These are phyloP conservation scores for Globisporangium acanthophoron DNA, from an alignment of 352 stramenopile species.

Conservation along the genomic window DNA sequence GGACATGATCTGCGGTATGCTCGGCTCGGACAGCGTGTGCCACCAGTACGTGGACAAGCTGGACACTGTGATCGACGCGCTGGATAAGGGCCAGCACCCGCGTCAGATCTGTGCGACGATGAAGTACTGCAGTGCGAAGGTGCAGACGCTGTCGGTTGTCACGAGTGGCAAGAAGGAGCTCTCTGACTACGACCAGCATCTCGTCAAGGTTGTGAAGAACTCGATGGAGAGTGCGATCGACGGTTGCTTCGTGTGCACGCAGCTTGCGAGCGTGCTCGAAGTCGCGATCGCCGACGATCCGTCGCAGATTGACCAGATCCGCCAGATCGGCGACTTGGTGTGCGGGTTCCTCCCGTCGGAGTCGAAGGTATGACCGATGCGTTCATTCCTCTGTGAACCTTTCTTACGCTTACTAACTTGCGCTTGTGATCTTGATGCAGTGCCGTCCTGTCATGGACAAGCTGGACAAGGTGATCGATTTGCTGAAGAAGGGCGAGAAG, in stretches of 20 bases:
- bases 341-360: slow-evolving; percentile 47
- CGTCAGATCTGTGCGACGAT: slow-evolving; percentile 52
- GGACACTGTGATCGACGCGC: slow-evolving; percentile 53
- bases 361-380: slow-evolving; percentile 40
- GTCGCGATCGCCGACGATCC: slow-evolving; percentile 49
- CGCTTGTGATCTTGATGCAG: slow-evolving; percentile 20
- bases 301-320: slow-evolving; percentile 48
- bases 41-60: slow-evolving; percentile 68
- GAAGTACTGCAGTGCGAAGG: slow-evolving; percentile 43
- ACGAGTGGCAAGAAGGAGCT: slow-evolving; percentile 8
- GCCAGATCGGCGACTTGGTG: slow-evolving; percentile 54
- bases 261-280: slow-evolving; percentile 49
- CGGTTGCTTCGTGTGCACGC: slow-evolving; percentile 67
- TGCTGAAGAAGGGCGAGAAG: slow-evolving; percentile 56
- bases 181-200: slow-evolving; percentile 16
- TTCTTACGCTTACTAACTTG: slow-evolving; percentile 9
- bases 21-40: slow-evolving; percentile 53
- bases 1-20: slow-evolving; percentile 72
- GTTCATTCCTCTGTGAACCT: no score
- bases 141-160: not conserved
- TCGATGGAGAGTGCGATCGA: slow-evolving; percentile 31
- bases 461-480: slow-evolving; percentile 56
- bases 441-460: slow-evolving; percentile 58
- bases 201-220: slow-evolving; percentile 31
- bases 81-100: slow-evolving; percentile 60